phyloP scores from a whole-genome alignment of 495 filamentous ascomycete species.

The Lophiotrema nucula region DNA sequence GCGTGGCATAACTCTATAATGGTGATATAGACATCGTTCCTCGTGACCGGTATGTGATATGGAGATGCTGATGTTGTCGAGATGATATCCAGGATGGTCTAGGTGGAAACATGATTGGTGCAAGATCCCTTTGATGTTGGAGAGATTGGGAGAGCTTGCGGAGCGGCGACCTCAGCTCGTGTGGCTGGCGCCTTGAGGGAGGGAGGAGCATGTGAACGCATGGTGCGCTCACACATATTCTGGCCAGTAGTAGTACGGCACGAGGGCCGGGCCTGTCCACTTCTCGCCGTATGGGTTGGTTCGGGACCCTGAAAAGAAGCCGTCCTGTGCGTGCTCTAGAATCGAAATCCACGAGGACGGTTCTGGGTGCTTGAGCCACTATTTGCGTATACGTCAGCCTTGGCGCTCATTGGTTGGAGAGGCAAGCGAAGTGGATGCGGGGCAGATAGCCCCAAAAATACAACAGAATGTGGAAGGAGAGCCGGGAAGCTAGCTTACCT shows the following conservation, averaged over 20 bases:
- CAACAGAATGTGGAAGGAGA: neutral
- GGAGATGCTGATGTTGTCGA: too few species aligned
- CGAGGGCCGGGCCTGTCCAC: constrained; percentile 48
- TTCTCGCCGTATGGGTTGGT: constrained; percentile 55
- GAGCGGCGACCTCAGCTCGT: too few species aligned
- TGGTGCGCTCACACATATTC: constrained; percentile 37
- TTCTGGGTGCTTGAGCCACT: constrained; percentile 55
- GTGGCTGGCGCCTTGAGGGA: too few species aligned
- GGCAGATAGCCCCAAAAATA: neutral
- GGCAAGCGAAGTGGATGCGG: constrained; percentile 32
- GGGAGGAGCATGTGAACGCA: too few species aligned
- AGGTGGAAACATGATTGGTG: too few species aligned
- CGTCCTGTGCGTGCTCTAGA: constrained; percentile 55
- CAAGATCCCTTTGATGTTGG: too few species aligned
- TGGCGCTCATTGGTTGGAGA: constrained; percentile 17
- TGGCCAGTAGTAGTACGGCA: constrained; percentile 42
- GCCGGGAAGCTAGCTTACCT: constrained; percentile 43
- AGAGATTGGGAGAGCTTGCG: too few species aligned
- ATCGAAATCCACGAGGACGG: constrained; percentile 59
- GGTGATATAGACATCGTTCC: too few species aligned
- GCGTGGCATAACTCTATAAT: too few species aligned
- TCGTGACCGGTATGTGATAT: too few species aligned
- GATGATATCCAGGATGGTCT: too few species aligned
- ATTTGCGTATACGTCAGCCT: constrained; percentile 15
- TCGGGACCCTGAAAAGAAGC: constrained; percentile 49